Evolutionary conservation across 2,329 filamentous ascomycete species (phyloP).

Genomic region (Colletotrichum graminicola): DNA sequence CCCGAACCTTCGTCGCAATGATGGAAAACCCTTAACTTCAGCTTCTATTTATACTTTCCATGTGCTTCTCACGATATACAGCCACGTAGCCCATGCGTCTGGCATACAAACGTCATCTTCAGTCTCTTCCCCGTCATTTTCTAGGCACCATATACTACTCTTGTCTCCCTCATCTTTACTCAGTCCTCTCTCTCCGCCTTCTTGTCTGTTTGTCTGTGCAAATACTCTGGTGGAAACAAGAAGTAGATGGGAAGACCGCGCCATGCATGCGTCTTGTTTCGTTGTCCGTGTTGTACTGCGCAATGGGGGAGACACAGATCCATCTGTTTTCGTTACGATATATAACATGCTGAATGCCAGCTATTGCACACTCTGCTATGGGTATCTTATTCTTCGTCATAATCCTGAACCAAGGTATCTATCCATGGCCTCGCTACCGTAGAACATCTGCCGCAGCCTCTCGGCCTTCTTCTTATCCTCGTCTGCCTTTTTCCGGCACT

Average conservation of each 20-base stretch:
- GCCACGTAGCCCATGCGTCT: neutral
- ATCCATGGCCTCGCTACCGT: slow-evolving; percentile 80
- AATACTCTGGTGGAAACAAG: too few species aligned
- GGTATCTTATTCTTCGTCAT: slow-evolving; percentile 24
- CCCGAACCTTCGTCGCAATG: neutral
- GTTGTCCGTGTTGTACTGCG: too few species aligned
- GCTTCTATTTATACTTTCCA: neutral
- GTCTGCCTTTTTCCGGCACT: slow-evolving; percentile 71
- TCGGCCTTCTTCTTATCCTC: slow-evolving; percentile 74
- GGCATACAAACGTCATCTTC: neutral
- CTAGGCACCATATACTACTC: too few species aligned
- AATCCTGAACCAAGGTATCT: slow-evolving; percentile 70
- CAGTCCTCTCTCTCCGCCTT: too few species aligned
- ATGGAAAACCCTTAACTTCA: too few species aligned
- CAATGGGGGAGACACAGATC: too few species aligned
- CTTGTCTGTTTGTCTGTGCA: too few species aligned
- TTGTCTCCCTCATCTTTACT: too few species aligned
- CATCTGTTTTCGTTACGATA: neutral
- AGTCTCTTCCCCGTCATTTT: too few species aligned
- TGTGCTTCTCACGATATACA: neutral
- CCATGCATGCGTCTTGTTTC: too few species aligned
- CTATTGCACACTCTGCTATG: neutral
- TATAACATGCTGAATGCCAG: neutral
- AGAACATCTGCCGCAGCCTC: slow-evolving; percentile 77
- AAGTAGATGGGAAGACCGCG: too few species aligned